Percentiles rank a stretch among this genome's conserved stretches.
phyloP scores from a whole-genome alignment of 768 basidiomycete species.

The Kwoniella bestiolae region DNA sequence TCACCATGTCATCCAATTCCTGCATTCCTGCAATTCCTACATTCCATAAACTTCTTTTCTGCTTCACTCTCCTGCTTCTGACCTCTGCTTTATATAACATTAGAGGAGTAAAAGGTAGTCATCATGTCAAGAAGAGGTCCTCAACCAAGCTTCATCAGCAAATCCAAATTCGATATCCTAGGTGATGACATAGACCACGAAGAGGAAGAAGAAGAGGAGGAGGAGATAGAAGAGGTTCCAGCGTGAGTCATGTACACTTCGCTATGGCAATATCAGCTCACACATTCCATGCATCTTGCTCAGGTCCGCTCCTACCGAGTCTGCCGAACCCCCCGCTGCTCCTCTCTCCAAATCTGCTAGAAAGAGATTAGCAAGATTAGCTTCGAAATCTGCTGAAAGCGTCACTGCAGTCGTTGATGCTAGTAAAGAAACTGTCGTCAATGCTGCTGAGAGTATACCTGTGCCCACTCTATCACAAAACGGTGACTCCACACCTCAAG shows the following conservation, averaged over 20 bases:
- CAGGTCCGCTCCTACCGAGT: background rate
- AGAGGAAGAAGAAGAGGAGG: conserved; percentile 37
- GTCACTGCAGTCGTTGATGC: conserved; percentile 12
- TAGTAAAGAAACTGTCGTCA: conserved; percentile 2
- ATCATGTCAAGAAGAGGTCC: conserved; percentile 32
- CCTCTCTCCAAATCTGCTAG: conserved; percentile 37
- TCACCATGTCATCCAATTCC: background rate
- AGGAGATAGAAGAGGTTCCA: conserved; percentile 22
- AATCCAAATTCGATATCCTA: conserved; percentile 38
- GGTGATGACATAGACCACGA: conserved; percentile 28
- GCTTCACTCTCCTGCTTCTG: background rate
- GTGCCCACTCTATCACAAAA: background rate
- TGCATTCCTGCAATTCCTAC: background rate
- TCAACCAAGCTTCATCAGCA: conserved; percentile 27
- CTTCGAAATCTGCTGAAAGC: conserved; percentile 22
- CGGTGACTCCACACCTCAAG: background rate
- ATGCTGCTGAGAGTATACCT: conserved; percentile 12
- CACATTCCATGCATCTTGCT: too few relatives aligned
- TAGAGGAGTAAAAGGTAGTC: background rate
- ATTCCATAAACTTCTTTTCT: background rate
- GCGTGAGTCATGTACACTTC: background rate
- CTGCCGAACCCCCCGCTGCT: background rate
- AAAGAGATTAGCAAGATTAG: conserved; percentile 36
- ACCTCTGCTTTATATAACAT: background rate
- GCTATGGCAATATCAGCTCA: too few relatives aligned